Evolutionary conservation across 2,329 filamentous ascomycete genomes (phyloP).

Genomic region (Cordyceps cicadae): DNA sequence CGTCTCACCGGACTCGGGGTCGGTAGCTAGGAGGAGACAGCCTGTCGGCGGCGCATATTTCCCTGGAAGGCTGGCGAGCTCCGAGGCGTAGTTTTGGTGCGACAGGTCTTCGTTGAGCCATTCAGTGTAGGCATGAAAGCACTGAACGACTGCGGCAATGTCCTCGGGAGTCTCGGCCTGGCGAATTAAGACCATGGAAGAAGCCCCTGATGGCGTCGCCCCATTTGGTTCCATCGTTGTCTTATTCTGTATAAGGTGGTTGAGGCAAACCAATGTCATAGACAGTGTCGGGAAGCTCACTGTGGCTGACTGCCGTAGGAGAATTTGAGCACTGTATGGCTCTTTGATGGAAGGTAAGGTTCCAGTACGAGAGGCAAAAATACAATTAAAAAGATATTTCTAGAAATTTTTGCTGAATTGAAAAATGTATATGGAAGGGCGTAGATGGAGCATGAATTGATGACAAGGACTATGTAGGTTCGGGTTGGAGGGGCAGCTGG

Average conservation of each 20-base stretch:
- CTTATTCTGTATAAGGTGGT: neutral
- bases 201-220: neutral
- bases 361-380: neutral
- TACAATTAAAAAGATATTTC: neutral
- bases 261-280: neutral
- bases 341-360: no score
- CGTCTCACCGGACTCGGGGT: slow-evolving; percentile 13
- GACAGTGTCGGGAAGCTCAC: neutral
- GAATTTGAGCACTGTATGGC: neutral
- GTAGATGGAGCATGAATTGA: neutral
- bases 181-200: slow-evolving; percentile 14
- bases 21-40: slow-evolving; percentile 19
- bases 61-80: slow-evolving; percentile 19
- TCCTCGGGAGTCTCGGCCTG: slow-evolving; percentile 16
- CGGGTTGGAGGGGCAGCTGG: neutral
- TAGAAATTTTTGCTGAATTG: neutral
- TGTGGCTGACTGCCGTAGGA: neutral
- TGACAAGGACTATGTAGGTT: neutral
- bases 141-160: slow-evolving; percentile 14
- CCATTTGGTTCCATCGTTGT: neutral
- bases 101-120: slow-evolving; percentile 21
- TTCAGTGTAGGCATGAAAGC: slow-evolving; percentile 19
- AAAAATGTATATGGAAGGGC: neutral
- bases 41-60: slow-evolving; percentile 20
- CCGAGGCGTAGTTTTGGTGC: slow-evolving; percentile 20